Percentiles rank a stretch among this genome's conserved stretches.
These are phyloP conservation scores for Euclidium syriacum DNA, from an alignment of 345 rosid species.

Conservation along the genomic window DNA sequence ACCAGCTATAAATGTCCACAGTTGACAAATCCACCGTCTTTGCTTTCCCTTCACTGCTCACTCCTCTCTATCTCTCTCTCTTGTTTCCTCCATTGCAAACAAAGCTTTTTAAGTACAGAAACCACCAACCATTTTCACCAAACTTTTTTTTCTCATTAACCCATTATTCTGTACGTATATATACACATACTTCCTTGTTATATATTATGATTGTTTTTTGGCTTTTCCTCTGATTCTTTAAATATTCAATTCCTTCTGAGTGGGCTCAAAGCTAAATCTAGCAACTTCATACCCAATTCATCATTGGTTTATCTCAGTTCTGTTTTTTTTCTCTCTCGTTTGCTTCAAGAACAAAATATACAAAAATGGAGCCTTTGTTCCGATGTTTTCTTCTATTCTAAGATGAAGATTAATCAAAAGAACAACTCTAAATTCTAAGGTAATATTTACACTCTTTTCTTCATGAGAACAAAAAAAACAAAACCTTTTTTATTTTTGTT, in stretches of 20 bases:
- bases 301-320: conserved; percentile 44
- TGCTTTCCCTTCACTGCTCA: conserved; percentile 48
- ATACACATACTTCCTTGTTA: neutral
- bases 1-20: conserved; percentile 43
- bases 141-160: conserved; percentile 14
- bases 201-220: conserved; percentile 23
- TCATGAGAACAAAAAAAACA: conserved; percentile 27
- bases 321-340: neutral
- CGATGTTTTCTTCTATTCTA: conserved; percentile 39
- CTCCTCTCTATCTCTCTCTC: conserved; percentile 27
- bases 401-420: conserved; percentile 51
- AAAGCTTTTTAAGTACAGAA: conserved; percentile 51
- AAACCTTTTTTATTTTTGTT: conserved; percentile 17
- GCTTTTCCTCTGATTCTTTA: conserved; percentile 9
- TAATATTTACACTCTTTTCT: neutral
- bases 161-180: neutral
- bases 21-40: conserved; percentile 19
- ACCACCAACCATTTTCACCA: conserved; percentile 56
- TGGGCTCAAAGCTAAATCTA: neutral
- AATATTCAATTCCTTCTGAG: neutral
- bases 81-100: conserved; percentile 90
- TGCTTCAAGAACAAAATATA: conserved; percentile 22
- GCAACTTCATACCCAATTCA: conserved; percentile 22
- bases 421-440: conserved; percentile 28
- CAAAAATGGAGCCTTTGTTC: conserved; percentile 30